These are phyloP conservation scores for Hemileia vastatrix DNA, from an alignment of 1,284 basidiomycete species.

Conservation along the genomic window DNA sequence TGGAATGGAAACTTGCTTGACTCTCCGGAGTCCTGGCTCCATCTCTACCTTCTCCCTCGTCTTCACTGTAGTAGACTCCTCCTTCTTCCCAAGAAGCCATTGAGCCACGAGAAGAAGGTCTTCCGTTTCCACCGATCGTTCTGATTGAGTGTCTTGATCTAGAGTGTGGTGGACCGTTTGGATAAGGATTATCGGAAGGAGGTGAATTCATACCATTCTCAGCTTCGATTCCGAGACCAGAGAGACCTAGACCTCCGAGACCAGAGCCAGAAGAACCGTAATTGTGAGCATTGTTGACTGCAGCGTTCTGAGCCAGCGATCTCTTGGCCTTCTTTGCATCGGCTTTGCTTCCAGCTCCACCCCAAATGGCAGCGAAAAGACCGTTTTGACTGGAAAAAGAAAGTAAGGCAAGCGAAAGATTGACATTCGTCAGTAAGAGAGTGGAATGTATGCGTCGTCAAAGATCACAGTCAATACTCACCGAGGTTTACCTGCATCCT, in stretches of 20 bases:
- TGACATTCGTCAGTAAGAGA: background rate
- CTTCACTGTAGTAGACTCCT: constrained; percentile 1
- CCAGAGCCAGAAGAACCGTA: background rate
- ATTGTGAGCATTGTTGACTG: background rate
- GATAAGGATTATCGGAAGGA: background rate
- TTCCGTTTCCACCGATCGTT: constrained; percentile 3
- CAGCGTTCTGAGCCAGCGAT: background rate
- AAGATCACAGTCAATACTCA: background rate
- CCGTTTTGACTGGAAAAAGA: background rate
- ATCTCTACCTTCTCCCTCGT: constrained; percentile 1
- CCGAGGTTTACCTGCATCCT: background rate
- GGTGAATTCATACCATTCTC: background rate
- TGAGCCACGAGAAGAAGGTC: background rate
- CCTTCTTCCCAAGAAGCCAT: constrained; percentile 5
- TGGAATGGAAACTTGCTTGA: constrained; percentile 9
- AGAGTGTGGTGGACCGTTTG: background rate
- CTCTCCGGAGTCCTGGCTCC: constrained; percentile 24
- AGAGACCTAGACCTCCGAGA: constrained; percentile 1
- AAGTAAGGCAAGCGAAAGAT: background rate
- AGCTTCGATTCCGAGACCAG: constrained; percentile 1
- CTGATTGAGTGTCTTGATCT: constrained; percentile 6
- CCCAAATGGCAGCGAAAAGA: background rate
- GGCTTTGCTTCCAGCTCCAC: background rate
- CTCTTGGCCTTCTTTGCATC: background rate
- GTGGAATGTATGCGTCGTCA: background rate